phyloP scores from a whole-genome alignment of 441 rosid genomes.

The Erodium texanum region DNA sequence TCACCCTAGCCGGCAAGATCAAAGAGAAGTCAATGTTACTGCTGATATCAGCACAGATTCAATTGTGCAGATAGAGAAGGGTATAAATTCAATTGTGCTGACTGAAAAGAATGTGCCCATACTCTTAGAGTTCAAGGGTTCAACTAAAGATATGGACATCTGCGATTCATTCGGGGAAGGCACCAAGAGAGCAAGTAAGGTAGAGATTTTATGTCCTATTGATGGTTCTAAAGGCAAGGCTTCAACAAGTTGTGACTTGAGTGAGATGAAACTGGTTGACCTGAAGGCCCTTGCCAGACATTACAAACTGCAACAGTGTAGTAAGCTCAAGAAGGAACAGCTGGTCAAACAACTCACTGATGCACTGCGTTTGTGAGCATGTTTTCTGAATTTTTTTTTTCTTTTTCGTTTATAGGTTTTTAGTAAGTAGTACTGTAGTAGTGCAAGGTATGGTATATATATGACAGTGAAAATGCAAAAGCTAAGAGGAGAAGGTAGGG shows the following conservation, averaged over 20 bases:
- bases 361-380: neutral
- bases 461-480: neutral
- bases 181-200: constrained; percentile 2
- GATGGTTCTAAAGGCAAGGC: constrained; percentile 2
- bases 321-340: constrained; percentile 11
- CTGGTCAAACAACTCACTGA: constrained; percentile 18
- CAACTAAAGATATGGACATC: neutral
- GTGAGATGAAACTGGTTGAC: constrained; percentile 14
- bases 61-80: no score
- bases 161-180: constrained; percentile 7
- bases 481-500: neutral
- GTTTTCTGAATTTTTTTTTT: neutral
- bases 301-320: constrained; percentile 11
- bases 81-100: neutral
- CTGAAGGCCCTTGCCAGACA: constrained; percentile 22
- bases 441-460: neutral
- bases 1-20: constrained; percentile 5
- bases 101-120: neutral
- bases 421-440: neutral
- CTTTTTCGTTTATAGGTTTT: neutral
- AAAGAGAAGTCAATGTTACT: neutral
- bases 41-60: no score
- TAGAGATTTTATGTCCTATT: neutral
- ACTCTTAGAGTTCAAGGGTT: neutral
- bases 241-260: constrained; percentile 2